Conservation (phyloP, 2,329 filamentous ascomycete species). For the Lachnellula arida region DNA sequence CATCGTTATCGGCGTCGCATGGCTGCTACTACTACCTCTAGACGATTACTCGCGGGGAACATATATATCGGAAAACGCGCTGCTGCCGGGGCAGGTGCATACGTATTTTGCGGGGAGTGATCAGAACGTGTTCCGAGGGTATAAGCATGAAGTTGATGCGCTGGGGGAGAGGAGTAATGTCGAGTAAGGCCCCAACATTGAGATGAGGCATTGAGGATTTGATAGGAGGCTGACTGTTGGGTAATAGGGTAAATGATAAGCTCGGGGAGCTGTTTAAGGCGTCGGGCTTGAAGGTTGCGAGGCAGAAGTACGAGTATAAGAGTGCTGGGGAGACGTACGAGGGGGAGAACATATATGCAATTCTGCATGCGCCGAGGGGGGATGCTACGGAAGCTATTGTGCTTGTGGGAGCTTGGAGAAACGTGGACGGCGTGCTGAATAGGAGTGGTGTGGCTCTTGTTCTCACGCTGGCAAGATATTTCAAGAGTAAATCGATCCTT, state of each 20-base stretch:
- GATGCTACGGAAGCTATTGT: constrained; percentile 98
- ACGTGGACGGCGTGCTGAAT: constrained; percentile 73
- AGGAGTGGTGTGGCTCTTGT: constrained; percentile 82
- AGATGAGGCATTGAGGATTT: background rate
- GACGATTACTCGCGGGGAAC: constrained; percentile 87
- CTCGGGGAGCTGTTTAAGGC: constrained; percentile 72
- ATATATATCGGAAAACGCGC: constrained; percentile 96
- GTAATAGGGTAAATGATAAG: constrained; percentile 58
- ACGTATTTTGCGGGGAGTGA: constrained; percentile 97
- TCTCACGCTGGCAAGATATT: constrained; percentile 85
- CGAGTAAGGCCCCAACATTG: constrained; percentile 39
- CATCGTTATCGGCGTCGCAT: constrained; percentile 78
- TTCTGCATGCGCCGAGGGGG: constrained; percentile 87
- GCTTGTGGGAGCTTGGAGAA: constrained; percentile 82
- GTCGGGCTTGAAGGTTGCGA: constrained; percentile 79
- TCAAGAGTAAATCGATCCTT: constrained; percentile 59
- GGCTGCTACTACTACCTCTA: constrained; percentile 85
- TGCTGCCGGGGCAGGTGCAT: constrained; percentile 92
- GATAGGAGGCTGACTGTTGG: background rate
- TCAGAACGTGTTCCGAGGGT: constrained; percentile 89
- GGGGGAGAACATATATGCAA: constrained; percentile 89
- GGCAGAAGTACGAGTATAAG: constrained; percentile 82
- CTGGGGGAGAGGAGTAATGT: constrained; percentile 50
- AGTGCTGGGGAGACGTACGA: constrained; percentile 68
- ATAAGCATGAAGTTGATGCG: constrained; percentile 73